Percentiles rank a stretch among this genome's conserved stretches.
These are phyloP conservation scores for Daucus carota DNA, from an alignment of 129 eudicot species.

Conservation along the genomic window DH1_v3.0 NC_030387.2:41051001-41051500, in stretches of 20 bases:
- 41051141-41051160: no score
- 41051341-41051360: background rate
- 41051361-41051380: constrained; percentile 3
- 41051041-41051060: background rate
- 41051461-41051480: background rate
- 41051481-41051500: background rate
- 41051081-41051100: constrained; percentile 1
- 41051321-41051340: background rate
- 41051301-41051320: background rate
- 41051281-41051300: constrained; percentile 17
- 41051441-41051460: background rate
- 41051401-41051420: background rate
- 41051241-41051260: no score
- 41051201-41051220: no score
- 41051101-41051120: background rate
- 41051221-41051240: no score
- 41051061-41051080: background rate
- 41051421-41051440: constrained; percentile 1
- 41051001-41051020: background rate
- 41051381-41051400: constrained; percentile 1
- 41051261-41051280: constrained; percentile 35
- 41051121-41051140: constrained; percentile 1
- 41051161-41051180: no score
- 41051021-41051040: background rate
- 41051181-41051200: no score